These are phyloP conservation scores for Aurantiochytrium sp. DNA, from an alignment of 108 stramenopile species.

Conservation along the genomic window DNA sequence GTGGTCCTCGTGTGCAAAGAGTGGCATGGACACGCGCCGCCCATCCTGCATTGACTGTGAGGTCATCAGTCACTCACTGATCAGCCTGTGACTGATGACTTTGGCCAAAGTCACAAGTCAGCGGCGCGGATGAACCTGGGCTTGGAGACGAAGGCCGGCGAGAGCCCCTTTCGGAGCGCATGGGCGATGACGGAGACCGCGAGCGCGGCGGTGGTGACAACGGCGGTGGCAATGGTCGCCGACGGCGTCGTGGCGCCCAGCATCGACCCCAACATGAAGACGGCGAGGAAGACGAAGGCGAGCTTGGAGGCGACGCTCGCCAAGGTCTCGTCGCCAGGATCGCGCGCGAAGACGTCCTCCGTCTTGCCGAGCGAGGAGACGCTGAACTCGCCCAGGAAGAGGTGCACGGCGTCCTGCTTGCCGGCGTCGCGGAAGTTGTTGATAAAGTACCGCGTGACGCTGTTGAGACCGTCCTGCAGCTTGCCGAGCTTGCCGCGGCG, in stretches of 20 bases:
- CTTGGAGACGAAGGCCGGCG: not conserved
- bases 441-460: slow-evolving; percentile 65
- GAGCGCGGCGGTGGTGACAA: not conserved
- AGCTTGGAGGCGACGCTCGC: not conserved
- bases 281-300: not conserved
- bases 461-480: slow-evolving; percentile 76
- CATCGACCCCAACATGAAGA: not conserved
- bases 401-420: slow-evolving; percentile 91
- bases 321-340: not conserved
- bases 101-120: not conserved
- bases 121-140: not conserved
- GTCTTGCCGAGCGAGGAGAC: not conserved
- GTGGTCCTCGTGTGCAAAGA: too few relatives aligned
- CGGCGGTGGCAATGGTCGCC: not conserved
- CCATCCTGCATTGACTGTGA: too few relatives aligned
- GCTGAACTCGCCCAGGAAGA: slow-evolving; percentile 64
- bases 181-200: not conserved
- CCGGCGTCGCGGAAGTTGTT: slow-evolving; percentile 90
- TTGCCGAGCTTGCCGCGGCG: slow-evolving; percentile 75
- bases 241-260: not conserved
- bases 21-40: too few relatives aligned
- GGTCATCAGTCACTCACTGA: too few relatives aligned
- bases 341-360: not conserved
- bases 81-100: too few relatives aligned
- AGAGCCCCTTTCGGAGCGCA: not conserved